Conservation (phyloP, 371 early-diverging fungal genomes). For the Circinella minor region DNA sequence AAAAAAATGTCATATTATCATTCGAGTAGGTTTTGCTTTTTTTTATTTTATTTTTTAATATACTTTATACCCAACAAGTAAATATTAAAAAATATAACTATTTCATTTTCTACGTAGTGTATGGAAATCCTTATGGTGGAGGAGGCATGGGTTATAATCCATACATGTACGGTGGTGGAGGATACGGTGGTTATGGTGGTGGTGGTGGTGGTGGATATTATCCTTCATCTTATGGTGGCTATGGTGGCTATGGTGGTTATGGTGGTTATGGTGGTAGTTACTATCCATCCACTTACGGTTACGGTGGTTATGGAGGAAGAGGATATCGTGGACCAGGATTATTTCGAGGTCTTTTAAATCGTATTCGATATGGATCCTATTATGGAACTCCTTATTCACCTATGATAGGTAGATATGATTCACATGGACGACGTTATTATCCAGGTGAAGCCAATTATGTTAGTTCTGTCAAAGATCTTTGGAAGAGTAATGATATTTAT, state of each 20-base stretch:
- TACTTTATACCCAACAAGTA: not conserved
- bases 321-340: slow-evolving; percentile 23
- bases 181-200: not conserved
- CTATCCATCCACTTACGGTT: slow-evolving; percentile 10
- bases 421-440: slow-evolving; percentile 17
- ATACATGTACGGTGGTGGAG: not conserved
- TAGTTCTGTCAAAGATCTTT: slow-evolving; percentile 29
- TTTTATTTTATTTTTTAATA: not conserved
- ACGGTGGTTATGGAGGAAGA: slow-evolving; percentile 10
- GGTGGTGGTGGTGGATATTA: slow-evolving; percentile 13
- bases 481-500: slow-evolving; percentile 28
- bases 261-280: slow-evolving; percentile 9
- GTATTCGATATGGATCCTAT: slow-evolving; percentile 24
- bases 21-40: slow-evolving; percentile 6
- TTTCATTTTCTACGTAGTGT: not conserved
- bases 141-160: slow-evolving; percentile 1
- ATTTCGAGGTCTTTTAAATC: slow-evolving; percentile 25
- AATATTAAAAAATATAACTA: not conserved
- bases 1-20: slow-evolving; percentile 15
- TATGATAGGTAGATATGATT: slow-evolving; percentile 2
- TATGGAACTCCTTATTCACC: slow-evolving; percentile 18
- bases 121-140: slow-evolving; percentile 7
- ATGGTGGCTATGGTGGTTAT: not conserved
- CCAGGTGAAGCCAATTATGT: slow-evolving; percentile 28
- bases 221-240: slow-evolving; percentile 11